Percentiles rank a stretch among this genome's conserved stretches.
These are phyloP conservation scores for Rhodotorula graminis DNA, from an alignment of 768 basidiomycete genomes.

Conservation along the genomic window DNA sequence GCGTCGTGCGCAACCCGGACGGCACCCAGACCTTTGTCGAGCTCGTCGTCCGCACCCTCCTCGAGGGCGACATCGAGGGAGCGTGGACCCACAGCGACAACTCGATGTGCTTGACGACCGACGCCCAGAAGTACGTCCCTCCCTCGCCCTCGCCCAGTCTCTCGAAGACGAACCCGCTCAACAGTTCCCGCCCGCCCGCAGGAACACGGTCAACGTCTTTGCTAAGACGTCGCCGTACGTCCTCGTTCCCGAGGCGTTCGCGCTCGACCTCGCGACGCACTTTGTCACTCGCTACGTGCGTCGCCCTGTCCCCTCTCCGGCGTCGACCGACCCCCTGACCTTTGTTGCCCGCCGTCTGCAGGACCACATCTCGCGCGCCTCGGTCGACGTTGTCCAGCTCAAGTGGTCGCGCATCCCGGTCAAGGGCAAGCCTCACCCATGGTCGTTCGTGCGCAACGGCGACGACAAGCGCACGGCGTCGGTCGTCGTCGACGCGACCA, in stretches of 20 bases:
- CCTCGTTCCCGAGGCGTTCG: conserved; percentile 76
- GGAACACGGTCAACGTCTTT: conserved; percentile 34
- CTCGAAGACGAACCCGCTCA: conserved; percentile 51
- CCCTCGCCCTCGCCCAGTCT: too few species aligned
- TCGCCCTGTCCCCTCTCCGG: background rate
- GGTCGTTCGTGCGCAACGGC: conserved; percentile 82
- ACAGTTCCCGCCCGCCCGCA: background rate
- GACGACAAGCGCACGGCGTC: conserved; percentile 71
- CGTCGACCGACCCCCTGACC: too few species aligned
- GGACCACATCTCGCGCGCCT: conserved; percentile 29
- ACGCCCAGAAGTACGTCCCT: conserved; percentile 56
- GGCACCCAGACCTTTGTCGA: conserved; percentile 66
- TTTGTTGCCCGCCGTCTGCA: background rate
- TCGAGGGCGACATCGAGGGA: conserved; percentile 59
- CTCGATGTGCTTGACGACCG: conserved; percentile 79
- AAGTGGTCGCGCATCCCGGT: conserved; percentile 65
- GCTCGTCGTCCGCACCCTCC: conserved; percentile 70
- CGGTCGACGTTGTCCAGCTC: conserved; percentile 49
- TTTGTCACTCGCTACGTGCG: conserved; percentile 65
- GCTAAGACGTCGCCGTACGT: conserved; percentile 87
- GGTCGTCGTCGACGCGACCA: conserved; percentile 54
- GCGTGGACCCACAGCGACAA: conserved; percentile 82
- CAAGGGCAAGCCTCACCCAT: conserved; percentile 57
- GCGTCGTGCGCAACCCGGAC: conserved; percentile 60
- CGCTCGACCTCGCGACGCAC: conserved; percentile 76